Conservation (phyloP, 352 stramenopile genomes). For the Pythium dissimile region DNA sequence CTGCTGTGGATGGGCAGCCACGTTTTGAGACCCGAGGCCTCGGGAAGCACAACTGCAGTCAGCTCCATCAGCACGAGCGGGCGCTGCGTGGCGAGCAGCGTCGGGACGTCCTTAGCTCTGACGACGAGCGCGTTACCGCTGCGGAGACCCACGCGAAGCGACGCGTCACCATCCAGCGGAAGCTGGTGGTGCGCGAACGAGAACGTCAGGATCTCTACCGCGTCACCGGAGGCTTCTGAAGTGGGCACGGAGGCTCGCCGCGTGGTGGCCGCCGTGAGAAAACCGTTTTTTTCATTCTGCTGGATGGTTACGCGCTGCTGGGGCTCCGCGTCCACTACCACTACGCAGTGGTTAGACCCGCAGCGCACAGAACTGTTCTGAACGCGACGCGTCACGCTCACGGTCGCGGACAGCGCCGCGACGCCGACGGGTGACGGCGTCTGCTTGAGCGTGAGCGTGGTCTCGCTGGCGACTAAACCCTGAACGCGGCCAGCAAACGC, state of each 20-base stretch:
- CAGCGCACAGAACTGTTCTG: not conserved
- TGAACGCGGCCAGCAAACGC: not conserved
- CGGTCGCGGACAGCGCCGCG: not conserved
- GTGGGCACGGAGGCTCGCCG: not conserved
- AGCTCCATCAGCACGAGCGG: not conserved
- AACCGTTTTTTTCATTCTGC: not conserved
- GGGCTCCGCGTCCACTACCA: not conserved
- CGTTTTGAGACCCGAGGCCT: not conserved
- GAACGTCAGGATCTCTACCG: not conserved
- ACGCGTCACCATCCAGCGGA: no score
- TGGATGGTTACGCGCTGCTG: not conserved
- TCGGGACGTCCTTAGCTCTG: not conserved
- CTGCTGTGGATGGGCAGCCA: constrained; percentile 6
- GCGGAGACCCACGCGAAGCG: not conserved
- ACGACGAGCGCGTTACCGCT: not conserved
- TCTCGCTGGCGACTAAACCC: not conserved
- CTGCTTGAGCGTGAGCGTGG: not conserved
- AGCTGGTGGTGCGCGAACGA: not conserved
- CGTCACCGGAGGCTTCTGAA: not conserved
- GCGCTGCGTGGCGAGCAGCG: not conserved
- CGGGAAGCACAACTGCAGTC: not conserved
- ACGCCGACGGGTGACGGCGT: not conserved
- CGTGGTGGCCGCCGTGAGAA: not conserved
- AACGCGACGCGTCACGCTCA: not conserved
- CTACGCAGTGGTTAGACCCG: not conserved